phyloP scores from a whole-genome alignment of 1,284 basidiomycete genomes.

The Naganishia sp. region DNA sequence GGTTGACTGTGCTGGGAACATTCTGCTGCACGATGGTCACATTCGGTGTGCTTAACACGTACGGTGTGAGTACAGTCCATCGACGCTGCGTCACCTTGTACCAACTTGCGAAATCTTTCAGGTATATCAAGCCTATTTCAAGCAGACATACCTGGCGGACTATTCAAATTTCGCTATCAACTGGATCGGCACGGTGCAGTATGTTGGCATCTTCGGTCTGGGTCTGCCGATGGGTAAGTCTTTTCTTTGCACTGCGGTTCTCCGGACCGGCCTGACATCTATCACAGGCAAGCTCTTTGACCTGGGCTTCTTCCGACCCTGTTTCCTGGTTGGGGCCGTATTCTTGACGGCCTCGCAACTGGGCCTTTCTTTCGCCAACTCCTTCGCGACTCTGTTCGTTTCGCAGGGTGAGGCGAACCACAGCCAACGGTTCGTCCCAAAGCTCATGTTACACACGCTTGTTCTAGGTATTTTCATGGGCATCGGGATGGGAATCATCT shows the following conservation, averaged over 20 bases:
- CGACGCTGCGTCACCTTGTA: not conserved
- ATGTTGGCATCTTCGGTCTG: slow-evolving; percentile 24
- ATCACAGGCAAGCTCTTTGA: slow-evolving; percentile 23
- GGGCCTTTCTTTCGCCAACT: slow-evolving; percentile 20
- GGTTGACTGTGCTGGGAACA: slow-evolving; percentile 18
- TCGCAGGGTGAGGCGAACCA: slow-evolving; percentile 6
- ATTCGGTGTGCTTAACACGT: slow-evolving; percentile 25
- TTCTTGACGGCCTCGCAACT: slow-evolving; percentile 18
- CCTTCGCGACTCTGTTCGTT: slow-evolving; percentile 19
- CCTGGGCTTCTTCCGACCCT: slow-evolving; percentile 23
- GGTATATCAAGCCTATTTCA: slow-evolving; percentile 27
- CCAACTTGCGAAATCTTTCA: not conserved
- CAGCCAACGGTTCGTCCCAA: not conserved
- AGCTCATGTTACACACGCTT: not conserved
- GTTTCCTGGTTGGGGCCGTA: slow-evolving; percentile 14
- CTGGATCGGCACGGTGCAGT: slow-evolving; percentile 25
- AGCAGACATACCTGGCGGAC: slow-evolving; percentile 11
- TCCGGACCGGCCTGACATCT: not conserved
- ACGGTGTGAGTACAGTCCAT: slow-evolving; percentile 9
- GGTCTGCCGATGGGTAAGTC: slow-evolving; percentile 18
- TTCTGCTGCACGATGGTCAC: slow-evolving; percentile 27
- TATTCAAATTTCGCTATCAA: slow-evolving; percentile 26
- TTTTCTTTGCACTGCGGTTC: not conserved
- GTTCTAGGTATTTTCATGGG: slow-evolving; percentile 20
- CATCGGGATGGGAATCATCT: slow-evolving; percentile 21